Base-by-base conservation (phyloP, 106 monocot genomes). In the Dendrobium huoshanense region DNA sequence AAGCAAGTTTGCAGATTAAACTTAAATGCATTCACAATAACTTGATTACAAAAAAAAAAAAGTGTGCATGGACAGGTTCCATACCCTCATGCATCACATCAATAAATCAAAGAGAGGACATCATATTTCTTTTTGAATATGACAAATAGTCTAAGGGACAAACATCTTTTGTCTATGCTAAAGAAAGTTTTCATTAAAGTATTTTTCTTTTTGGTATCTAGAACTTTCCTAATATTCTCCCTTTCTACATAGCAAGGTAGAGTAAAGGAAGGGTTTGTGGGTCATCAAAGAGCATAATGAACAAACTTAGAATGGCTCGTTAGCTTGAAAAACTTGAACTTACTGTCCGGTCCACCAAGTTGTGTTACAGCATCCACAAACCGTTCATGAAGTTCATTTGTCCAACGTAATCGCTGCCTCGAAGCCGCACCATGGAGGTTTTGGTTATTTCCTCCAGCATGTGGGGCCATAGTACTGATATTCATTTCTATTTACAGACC, bases 311-410 rank as follows among this genome's bases (percentile, higher is more conserved):
- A 65, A 65, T 61, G 15, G n/a, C 16, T 43, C 0, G 40, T n/a
- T 11, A 74, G 74, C 19, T 74, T 74, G 37, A 42, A 74, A 74
- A 29, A 74, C 48, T 41, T 81, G 18, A 8, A 90, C 91, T 84
- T 54, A 91, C 91, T 86, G 22, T 91, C 91, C 55, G 91, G 88
- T 27, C 91, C 91, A 40, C 91, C 91, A 70, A 91, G 86, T 80
- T 91, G 91, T 10, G 86, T 79, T 22, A 91, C 88, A 51, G 91
- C 88, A 84, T 91, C 91, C 49, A 91, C 91, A 86, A 91, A 91
- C 67, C 91, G 88, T 29, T 88, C 91, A 82, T 91, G 91, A 70
- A 91, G 88, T 18, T 91, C 91, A 84, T 91, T 75, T 49, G 86
- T 91, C 91, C 91, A 91, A 44, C 91, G 67, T 58, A 91, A 84